Percentiles rank a stretch among this genome's conserved stretches.
phyloP scores from a whole-genome alignment of 2,329 filamentous ascomycete species.

The Trichothecium roseum region DNA sequence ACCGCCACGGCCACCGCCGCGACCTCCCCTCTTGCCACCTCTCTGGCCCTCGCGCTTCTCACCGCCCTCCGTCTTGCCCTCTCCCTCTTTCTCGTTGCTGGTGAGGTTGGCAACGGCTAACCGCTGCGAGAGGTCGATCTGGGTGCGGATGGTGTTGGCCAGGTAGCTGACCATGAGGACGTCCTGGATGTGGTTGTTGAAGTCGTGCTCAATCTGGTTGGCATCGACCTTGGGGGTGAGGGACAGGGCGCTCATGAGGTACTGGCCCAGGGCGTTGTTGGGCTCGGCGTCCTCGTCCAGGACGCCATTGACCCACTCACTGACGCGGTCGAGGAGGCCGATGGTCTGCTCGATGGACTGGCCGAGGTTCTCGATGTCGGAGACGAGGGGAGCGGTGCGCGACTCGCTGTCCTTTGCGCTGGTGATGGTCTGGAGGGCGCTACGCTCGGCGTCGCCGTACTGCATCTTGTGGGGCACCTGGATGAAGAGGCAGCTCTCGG shows the following conservation, averaged over 20 bases:
- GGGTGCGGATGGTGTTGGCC: conserved; percentile 95
- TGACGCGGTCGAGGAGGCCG: conserved; percentile 81
- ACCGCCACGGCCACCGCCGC: conserved; percentile 39
- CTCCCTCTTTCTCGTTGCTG: conserved; percentile 36
- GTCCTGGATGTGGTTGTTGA: conserved; percentile 99
- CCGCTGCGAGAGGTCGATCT: conserved; percentile 95
- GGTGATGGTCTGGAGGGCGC: conserved; percentile 69
- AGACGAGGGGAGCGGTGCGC: conserved; percentile 61
- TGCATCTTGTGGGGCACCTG: conserved; percentile 92
- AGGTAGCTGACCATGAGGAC: conserved; percentile 97
- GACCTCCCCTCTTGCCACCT: conserved; percentile 37
- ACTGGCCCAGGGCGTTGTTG: conserved; percentile 86
- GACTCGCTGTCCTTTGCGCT: conserved; percentile 71
- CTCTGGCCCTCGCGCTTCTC: conserved; percentile 34
- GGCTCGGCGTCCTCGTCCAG: conserved; percentile 88
- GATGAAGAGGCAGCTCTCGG: conserved; percentile 94
- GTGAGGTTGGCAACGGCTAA: conserved; percentile 68
- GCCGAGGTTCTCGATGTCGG: conserved; percentile 84
- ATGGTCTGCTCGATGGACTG: conserved; percentile 79
- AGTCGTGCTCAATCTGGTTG: conserved; percentile 87
- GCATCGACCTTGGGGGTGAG: conserved; percentile 91
- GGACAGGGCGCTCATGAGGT: conserved; percentile 85
- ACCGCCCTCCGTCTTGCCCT: conserved; percentile 34
- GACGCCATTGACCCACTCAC: conserved; percentile 84
- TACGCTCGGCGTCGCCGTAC: conserved; percentile 64